These are phyloP conservation scores for Oryza glumipatula DNA, from an alignment of 176 grass and related monocot genomes.

Conservation along the genomic window DNA sequence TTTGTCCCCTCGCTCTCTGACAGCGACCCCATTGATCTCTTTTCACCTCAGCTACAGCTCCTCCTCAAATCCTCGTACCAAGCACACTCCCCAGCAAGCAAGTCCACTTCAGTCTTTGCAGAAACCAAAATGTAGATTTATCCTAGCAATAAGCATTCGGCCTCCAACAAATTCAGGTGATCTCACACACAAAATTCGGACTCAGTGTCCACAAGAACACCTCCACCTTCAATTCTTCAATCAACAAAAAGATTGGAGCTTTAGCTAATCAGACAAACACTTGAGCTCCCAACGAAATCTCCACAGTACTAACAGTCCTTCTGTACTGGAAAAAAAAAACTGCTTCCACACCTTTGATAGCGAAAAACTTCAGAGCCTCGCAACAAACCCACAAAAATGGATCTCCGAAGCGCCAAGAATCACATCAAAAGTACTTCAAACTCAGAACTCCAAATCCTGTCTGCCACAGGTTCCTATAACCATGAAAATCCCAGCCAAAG, in stretches of 20 bases:
- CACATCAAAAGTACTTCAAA: not conserved
- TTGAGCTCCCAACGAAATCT: slow-evolving; percentile 20
- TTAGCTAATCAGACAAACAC: not conserved
- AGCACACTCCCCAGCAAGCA: not conserved
- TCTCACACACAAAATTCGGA: not conserved
- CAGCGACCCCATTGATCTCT: slow-evolving; percentile 65
- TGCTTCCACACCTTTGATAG: slow-evolving; percentile 5
- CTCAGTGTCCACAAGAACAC: slow-evolving; percentile 17
- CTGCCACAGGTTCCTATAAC: not conserved
- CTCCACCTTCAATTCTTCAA: not conserved
- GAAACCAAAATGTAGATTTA: not conserved
- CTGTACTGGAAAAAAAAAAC: slow-evolving; percentile 10
- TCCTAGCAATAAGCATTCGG: not conserved
- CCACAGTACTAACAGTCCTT: not conserved
- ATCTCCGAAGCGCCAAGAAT: not conserved
- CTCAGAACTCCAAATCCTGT: not conserved
- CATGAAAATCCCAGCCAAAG: slow-evolving; percentile 17
- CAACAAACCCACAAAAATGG: slow-evolving; percentile 3
- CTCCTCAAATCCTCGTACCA: slow-evolving; percentile 26
- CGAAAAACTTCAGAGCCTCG: not conserved
- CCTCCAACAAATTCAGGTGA: not conserved
- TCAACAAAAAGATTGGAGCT: not conserved
- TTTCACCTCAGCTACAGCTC: not conserved
- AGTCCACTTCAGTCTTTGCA: slow-evolving; percentile 12
- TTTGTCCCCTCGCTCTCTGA: slow-evolving; percentile 58